Percentiles rank a stretch among this genome's conserved stretches.
Evolutionary conservation across 2,329 filamentous ascomycete species (phyloP).

Genomic region (Parasarocladium wereldwijsianum): DNA sequence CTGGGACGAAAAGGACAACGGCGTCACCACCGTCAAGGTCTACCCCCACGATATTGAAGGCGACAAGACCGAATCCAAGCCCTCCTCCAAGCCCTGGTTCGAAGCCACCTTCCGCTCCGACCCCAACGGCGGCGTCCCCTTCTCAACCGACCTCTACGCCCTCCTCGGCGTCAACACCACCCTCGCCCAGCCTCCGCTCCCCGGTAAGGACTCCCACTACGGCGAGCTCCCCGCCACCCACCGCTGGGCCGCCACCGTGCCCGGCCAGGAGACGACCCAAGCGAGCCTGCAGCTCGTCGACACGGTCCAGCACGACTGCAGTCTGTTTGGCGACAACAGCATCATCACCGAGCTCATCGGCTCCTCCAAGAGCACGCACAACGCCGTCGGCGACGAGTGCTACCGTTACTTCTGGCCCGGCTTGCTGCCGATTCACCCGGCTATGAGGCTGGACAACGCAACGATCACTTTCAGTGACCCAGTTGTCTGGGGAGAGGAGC

Average conservation of each 20-base stretch:
- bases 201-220: slow-evolving; percentile 20
- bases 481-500: slow-evolving; percentile 4
- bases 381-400: slow-evolving; percentile 9
- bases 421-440: slow-evolving; percentile 27
- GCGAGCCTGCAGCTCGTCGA: slow-evolving; percentile 32
- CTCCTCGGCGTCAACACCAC: slow-evolving; percentile 26
- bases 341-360: not conserved
- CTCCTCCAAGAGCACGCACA: slow-evolving; percentile 10
- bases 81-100: slow-evolving; percentile 26
- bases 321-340: too few species aligned
- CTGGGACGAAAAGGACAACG: slow-evolving; percentile 22
- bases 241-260: slow-evolving; percentile 26
- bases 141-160: slow-evolving; percentile 21
- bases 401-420: slow-evolving; percentile 31
- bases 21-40: slow-evolving; percentile 25
- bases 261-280: slow-evolving; percentile 13
- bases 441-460: slow-evolving; percentile 22
- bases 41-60: slow-evolving; percentile 24
- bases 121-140: slow-evolving; percentile 25
- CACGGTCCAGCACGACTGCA: slow-evolving; percentile 23
- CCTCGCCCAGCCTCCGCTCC: slow-evolving; percentile 34
- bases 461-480: slow-evolving; percentile 12
- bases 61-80: slow-evolving; percentile 16
- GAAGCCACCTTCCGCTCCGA: slow-evolving; percentile 27
- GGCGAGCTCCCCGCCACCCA: slow-evolving; percentile 30